These are phyloP conservation scores for Magnaporthiopsis rhizophila DNA, from an alignment of 2,329 filamentous ascomycete genomes.

Conservation along the genomic window DNA sequence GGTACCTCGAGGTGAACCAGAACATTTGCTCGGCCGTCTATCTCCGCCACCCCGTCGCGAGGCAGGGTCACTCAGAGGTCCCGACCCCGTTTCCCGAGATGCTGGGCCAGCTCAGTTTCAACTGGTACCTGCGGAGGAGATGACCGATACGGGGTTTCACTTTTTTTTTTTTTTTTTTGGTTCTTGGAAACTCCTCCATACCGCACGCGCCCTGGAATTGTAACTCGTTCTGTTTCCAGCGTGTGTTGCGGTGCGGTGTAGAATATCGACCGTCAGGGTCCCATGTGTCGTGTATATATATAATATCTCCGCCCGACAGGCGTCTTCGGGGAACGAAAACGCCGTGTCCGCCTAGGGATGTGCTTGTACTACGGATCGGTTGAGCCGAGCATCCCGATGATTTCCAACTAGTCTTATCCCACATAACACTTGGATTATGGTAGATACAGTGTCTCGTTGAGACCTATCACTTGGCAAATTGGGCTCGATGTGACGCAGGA, in stretches of 20 bases:
- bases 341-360: background rate
- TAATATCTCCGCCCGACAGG: background rate
- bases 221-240: too few relatives aligned
- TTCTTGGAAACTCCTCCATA: too few relatives aligned
- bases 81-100: slow-evolving; percentile 70
- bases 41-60: slow-evolving; percentile 83
- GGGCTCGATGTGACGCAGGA: too few relatives aligned
- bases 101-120: slow-evolving; percentile 75
- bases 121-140: slow-evolving; percentile 84
- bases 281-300: background rate
- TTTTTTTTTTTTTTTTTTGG: background rate
- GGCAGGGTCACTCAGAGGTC: slow-evolving; percentile 71
- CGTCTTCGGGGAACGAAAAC: background rate
- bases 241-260: background rate
- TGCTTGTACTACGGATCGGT: background rate
- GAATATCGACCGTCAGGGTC: background rate
- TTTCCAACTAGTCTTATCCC: background rate
- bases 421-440: too few relatives aligned
- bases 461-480: too few relatives aligned
- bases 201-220: too few relatives aligned
- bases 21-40: slow-evolving; percentile 95
- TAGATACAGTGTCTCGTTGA: too few relatives aligned
- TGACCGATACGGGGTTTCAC: slow-evolving; percentile 29
- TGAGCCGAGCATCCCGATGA: background rate
- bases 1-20: slow-evolving; percentile 96